Evolutionary conservation across 129 eudicot species (phyloP).

Genomic region (Pulicaria dysenterica): DNA sequence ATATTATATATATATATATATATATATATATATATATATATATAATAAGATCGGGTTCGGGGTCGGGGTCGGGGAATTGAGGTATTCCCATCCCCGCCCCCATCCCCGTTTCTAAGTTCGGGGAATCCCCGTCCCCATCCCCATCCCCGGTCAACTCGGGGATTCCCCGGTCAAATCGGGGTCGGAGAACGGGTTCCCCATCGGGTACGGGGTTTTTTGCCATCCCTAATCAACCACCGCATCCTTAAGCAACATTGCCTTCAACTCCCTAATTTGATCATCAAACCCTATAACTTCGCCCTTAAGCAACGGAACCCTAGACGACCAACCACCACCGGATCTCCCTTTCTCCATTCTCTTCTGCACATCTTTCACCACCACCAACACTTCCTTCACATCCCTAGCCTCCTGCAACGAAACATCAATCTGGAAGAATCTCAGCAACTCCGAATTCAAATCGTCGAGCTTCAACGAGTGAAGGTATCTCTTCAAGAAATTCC

Average conservation of each 20-base stretch:
- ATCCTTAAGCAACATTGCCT: conserved; percentile 16
- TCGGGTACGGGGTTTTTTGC: no score
- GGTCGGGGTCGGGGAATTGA: no score
- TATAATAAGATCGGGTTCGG: no score
- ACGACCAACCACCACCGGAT: not conserved
- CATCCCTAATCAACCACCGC: not conserved
- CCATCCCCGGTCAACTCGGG: no score
- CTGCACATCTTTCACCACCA: conserved; percentile 9
- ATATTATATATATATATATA: no score
- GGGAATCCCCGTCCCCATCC: no score
- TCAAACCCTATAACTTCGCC: conserved; percentile 29
- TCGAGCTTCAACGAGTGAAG: conserved; percentile 9
- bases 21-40: no score
- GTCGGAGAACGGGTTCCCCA: no score
- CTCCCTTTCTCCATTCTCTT: conserved; percentile 3
- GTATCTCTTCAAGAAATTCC: conserved; percentile 3
- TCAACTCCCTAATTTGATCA: conserved; percentile 20
- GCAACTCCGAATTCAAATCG: conserved; percentile 11
- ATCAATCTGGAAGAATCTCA: conserved; percentile 10
- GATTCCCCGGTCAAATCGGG: no score
- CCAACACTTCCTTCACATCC: not conserved
- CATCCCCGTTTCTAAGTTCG: no score
- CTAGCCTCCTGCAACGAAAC: not conserved
- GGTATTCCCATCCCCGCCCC: no score
- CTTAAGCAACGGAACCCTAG: conserved; percentile 16